A percentile compares a stretch with the other conserved stretches of the same genome.
Conservation (phyloP, 2,329 filamentous ascomycete genomes). For the Hypoxylon sp. region DNA sequence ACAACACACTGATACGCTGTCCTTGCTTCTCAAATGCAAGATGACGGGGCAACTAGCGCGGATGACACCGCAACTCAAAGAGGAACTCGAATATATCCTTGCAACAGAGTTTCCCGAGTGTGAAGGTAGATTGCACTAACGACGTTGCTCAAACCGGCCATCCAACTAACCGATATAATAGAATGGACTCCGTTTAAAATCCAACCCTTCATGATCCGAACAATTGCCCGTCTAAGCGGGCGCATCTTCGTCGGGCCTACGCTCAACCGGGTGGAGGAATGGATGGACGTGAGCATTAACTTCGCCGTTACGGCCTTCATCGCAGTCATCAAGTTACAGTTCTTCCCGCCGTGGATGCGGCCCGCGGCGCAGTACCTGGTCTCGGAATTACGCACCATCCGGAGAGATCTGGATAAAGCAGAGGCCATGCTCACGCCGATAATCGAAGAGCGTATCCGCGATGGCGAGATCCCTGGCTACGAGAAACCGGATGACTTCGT, state of each 20-base stretch:
- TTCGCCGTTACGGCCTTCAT: conserved; percentile 66
- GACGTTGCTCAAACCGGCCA: conserved; percentile 9
- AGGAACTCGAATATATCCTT: conserved; percentile 63
- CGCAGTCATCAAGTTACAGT: conserved; percentile 65
- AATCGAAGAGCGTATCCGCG: conserved; percentile 62
- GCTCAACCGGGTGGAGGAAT: conserved; percentile 66
- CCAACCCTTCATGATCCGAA: conserved; percentile 66
- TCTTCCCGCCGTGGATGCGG: conserved; percentile 66
- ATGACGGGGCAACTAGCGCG: conserved; percentile 64
- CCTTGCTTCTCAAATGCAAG: conserved; percentile 62
- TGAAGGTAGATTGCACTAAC: conserved; percentile 52
- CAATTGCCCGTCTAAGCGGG: conserved; percentile 68
- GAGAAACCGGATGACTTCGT: conserved; percentile 64
- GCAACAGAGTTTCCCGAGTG: conserved; percentile 65
- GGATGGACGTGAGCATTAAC: conserved; percentile 67
- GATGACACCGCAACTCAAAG: conserved; percentile 62
- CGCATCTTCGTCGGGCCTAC: conserved; percentile 66
- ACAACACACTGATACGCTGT: conserved; percentile 62
- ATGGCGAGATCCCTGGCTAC: conserved; percentile 57
- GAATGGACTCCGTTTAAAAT: conserved; percentile 70
- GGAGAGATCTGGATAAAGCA: conserved; percentile 60
- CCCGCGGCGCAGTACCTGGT: conserved; percentile 64
- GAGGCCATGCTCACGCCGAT: conserved; percentile 62
- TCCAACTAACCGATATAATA: conserved; percentile 44
- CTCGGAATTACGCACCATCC: conserved; percentile 62